Evolutionary conservation across 352 stramenopile species (phyloP), one percentile per base, ranked within the genome.

Genomic region (Globisporangium spinosum): DNA sequence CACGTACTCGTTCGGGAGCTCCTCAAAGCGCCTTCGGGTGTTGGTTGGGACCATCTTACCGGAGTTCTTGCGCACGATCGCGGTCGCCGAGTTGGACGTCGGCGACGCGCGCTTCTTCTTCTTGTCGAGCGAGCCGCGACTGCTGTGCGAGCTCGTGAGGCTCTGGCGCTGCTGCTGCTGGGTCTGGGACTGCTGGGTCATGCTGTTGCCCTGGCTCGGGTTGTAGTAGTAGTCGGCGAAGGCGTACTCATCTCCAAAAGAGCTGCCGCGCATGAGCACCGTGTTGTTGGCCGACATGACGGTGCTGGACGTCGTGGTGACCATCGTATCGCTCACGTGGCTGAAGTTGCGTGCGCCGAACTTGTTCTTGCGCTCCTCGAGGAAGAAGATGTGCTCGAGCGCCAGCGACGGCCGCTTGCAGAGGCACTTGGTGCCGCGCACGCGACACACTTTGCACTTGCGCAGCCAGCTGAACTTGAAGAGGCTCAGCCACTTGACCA

Each of bases 321-420:
- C 72, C 62, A 77, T 77, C 17, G 82, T 87, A 73, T 93, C 82
- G 71, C 81, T 90, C 58, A 93, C 78, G 69, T 93, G 84, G 70
- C 76, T 88, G 65, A 93, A 93, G 73, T 93, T 93, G 67, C 84
- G 82, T 40, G 73, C 80, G 70, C 82, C 79, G 45, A 78, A 84
- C 71, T 89, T 89, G 73, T 93, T 90, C 79, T 93, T 93, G 65
- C 84, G 80, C 70, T 90, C 84, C 67, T 93, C 84, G 35, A 90
- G 78, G 75, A 86, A 91, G 71, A 92, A 89, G 57, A 93, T 93
- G 64, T 90, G 84, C 64, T 93, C 82, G 20, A 93, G 77, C 68
- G 77, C 72, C n/a, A 90, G 78, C 55, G 80, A 89, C 60, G 82
- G 80, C n/a, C 80, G 82, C 22, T 75, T 78, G 64, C 84, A 93